Evolutionary conservation across 495 filamentous ascomycete genomes (phyloP).

Genomic region (Neurospora sp.): DNA sequence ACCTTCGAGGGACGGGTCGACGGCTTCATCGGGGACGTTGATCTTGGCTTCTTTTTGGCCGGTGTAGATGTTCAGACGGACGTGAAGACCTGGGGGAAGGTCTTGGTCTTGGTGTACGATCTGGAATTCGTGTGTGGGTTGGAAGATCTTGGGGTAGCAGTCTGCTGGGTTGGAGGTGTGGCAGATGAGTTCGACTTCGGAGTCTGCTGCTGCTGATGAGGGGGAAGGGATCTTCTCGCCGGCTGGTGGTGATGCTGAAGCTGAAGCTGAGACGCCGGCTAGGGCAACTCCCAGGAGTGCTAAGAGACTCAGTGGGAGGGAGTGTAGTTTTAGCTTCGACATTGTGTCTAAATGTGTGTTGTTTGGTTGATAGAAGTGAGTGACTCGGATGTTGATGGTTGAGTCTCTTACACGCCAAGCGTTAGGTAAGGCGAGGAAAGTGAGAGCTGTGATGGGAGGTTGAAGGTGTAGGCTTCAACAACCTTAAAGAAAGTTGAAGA

Average conservation of each 20-base stretch:
- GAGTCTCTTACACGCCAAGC: background rate
- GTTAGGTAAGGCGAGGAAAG: background rate
- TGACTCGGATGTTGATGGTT: background rate
- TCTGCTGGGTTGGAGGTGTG: conserved; percentile 45
- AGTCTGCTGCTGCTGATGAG: background rate
- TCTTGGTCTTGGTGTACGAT: conserved; percentile 52
- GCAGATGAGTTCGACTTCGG: conserved; percentile 47
- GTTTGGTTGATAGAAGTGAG: background rate
- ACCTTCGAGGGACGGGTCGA: conserved; percentile 31
- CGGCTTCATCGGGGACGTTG: conserved; percentile 39
- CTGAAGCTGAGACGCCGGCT: conserved; percentile 1
- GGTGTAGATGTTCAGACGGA: conserved; percentile 52
- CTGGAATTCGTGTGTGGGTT: conserved; percentile 52
- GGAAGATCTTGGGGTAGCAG: conserved; percentile 56
- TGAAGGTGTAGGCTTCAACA: background rate
- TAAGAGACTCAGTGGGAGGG: conserved; percentile 15
- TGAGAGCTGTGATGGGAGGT: background rate
- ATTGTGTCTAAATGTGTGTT: conserved; percentile 2
- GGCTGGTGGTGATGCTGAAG: conserved; percentile 19
- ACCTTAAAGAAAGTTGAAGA: no score
- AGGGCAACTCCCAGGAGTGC: conserved; percentile 15
- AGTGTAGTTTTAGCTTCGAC: conserved; percentile 9
- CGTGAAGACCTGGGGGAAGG: conserved; percentile 51
- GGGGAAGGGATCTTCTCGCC: background rate
- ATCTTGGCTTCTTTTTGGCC: conserved; percentile 54